Base-by-base conservation (phyloP, 352 stramenopile species). In the Salisapilia sapeloensis region DNA sequence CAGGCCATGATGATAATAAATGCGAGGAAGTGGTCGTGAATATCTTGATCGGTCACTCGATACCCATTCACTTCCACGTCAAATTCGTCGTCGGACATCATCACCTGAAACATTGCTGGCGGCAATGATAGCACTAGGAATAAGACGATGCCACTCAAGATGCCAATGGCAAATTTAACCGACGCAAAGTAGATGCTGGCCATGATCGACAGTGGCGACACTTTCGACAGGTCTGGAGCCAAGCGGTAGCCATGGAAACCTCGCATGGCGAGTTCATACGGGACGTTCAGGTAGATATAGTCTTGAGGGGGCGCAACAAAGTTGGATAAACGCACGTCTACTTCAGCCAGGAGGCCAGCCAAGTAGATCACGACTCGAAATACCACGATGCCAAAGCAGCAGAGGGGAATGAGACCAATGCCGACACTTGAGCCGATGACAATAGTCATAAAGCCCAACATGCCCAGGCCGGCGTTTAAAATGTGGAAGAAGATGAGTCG, bases 241-340 rank as follows among this genome's bases (percentile, higher is more conserved):
- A 83, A 37, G 0, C 61, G 61, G 22, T 53, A 36, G 1, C 58
- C 59, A n/a, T n/a, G n/a, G n/a, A n/a, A n/a, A n/a, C n/a, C n/a
- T n/a, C n/a, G n/a, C n/a, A n/a, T n/a, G 13, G 44, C 43, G 6
- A 71, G 36, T 1, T 46, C 50, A 14, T 51, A 42, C 5, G 48
- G 47, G 15, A 67, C 56, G 16, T 32, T 44, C 12, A 70, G 36
- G 29, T 70, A 56, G 9, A 82, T 52, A 23, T 60, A 60, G 31
- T 77, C 57, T 14, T 44, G 40, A 1, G 49, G 29, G 2, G 53
- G 51, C 10, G 58, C 54, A 38, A 67, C 44, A 43, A 53, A 79
- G 48, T 79, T 80, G 54, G 60, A 60, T 15, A 85, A 43, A 40
- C 60, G 50, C n/a, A 75, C 61, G 27, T 85, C 69, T 4, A 70